Evolutionary conservation across 805 yeast species (phyloP), one percentile per base, ranked within the genome.

Genomic region (Myxozyma neotropica): DNA sequence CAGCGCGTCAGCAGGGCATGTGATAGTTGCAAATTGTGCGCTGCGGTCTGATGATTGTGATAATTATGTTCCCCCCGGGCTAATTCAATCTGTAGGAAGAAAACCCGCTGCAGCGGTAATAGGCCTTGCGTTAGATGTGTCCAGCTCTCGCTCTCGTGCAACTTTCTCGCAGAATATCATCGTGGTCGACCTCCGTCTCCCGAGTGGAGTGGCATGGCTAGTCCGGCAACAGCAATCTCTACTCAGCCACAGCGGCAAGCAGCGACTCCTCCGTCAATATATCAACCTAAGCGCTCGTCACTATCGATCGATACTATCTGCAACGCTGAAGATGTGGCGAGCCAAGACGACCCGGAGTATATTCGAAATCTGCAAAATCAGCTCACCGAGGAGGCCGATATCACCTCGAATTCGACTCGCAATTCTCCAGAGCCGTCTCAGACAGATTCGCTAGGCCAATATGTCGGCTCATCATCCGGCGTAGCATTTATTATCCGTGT

Each of bases 141-240:
- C 3, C 55, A 49, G 10, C 52, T 48, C 1, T n/a, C 53, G 4
- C 48, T 58, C 6, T n/a, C 44, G 12, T 58, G 62, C 48, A 54
- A 53, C 15, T 58, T 58, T 42, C 46, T 29, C 12, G 62, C 62
- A 2, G 62, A 58, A 46, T 58, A 58, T 26, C 62, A 58, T 26
- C 55, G 62, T 21, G 62, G 62, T 12, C 38, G 59, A 40, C 62
- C 62, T 1, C 62, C 62, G 12, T 54, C 55, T 2, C 62, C 62
- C 6, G 59, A 54, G 38, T 47, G 52, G 52, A 52, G 55, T 33
- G 55, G 55, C 2, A 19, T 52, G 27, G 49, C 27, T 1, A 36
- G 26, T 19, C 39, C 40, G 8, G 21, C 24, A 12, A 8, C 38
- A 5, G 15, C 47, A 1, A 23, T 4, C 17, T 8, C 36, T 13